Evolutionary conservation across 495 filamentous ascomycete species (phyloP).

Genomic region (Aspergillus taichungensis): DNA sequence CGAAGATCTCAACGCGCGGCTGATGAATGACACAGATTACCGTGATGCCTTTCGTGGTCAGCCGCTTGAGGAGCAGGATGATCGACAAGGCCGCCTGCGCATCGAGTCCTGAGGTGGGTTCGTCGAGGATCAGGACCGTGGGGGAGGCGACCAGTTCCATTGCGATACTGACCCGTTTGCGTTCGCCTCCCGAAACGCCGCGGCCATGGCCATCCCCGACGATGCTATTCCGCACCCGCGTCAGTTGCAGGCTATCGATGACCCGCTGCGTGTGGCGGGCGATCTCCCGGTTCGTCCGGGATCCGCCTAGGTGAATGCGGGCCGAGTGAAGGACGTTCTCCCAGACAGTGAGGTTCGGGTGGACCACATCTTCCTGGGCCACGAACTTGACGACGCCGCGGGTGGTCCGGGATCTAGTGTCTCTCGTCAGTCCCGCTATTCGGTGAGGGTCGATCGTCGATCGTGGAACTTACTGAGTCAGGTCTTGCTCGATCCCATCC

Average conservation of each 20-base stretch:
- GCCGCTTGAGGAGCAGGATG: conserved; percentile 52
- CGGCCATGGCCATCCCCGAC: conserved; percentile 62
- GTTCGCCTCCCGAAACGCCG: conserved; percentile 72
- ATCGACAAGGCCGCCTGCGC: conserved; percentile 60
- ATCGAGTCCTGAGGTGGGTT: conserved; percentile 68
- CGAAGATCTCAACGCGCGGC: conserved; percentile 67
- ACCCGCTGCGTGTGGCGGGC: conserved; percentile 34
- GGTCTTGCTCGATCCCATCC: too few relatives aligned
- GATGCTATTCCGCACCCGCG: conserved; percentile 56
- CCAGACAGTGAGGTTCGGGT: conserved; percentile 41
- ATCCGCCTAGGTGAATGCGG: conserved; percentile 28
- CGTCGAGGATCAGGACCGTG: conserved; percentile 64
- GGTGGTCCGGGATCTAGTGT: too few relatives aligned
- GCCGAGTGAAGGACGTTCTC: conserved; percentile 47
- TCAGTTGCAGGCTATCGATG: conserved; percentile 28
- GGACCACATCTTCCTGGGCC: conserved; percentile 43
- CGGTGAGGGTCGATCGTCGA: background rate
- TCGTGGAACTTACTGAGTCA: background rate
- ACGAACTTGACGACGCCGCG: conserved; percentile 24
- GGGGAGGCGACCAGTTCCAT: conserved; percentile 54
- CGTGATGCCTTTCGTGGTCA: conserved; percentile 60
- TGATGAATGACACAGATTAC: conserved; percentile 71
- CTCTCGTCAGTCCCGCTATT: conserved; percentile 25
- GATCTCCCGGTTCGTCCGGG: conserved; percentile 18
- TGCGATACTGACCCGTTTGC: conserved; percentile 44